These are phyloP conservation scores for Tremellales sp. DNA, from an alignment of 1,284 basidiomycete genomes.

Conservation along the genomic window DNA sequence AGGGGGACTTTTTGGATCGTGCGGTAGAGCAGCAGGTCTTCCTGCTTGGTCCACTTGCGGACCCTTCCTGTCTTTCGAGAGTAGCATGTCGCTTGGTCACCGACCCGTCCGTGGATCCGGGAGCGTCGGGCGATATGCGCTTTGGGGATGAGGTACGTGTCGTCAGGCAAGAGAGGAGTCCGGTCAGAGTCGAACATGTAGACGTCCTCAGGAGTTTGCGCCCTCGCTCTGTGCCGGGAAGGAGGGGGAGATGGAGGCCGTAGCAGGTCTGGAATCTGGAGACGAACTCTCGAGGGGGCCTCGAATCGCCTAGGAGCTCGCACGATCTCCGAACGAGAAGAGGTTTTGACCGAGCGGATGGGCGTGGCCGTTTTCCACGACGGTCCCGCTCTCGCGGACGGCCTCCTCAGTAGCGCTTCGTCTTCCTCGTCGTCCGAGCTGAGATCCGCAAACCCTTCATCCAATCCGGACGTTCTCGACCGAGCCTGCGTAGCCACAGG, in stretches of 20 bases:
- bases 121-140: slow-evolving; percentile 9
- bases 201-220: no score
- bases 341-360: no score
- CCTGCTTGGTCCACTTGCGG: slow-evolving; percentile 26
- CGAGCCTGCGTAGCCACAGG: no score
- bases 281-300: no score
- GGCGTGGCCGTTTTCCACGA: no score
- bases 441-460: no score
- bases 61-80: slow-evolving; percentile 20
- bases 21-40: slow-evolving; percentile 35
- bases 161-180: slow-evolving; percentile 16
- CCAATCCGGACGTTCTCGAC: no score
- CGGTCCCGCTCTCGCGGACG: not conserved
- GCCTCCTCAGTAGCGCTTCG: not conserved
- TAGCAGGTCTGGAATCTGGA: no score
- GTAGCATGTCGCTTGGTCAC: slow-evolving; percentile 17
- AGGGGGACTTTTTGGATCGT: slow-evolving; percentile 37
- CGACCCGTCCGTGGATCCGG: slow-evolving; percentile 17
- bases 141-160: slow-evolving; percentile 14
- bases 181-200: slow-evolving; percentile 29
- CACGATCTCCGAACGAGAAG: no score
- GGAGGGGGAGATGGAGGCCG: no score
- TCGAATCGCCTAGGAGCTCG: no score
- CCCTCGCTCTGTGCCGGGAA: no score
- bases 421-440: slow-evolving; percentile 5